Percentiles rank a stretch among this genome's conserved stretches.
Conservation (phyloP, 2,329 filamentous ascomycete species). For the Aspergillus puulaauensis region DNA sequence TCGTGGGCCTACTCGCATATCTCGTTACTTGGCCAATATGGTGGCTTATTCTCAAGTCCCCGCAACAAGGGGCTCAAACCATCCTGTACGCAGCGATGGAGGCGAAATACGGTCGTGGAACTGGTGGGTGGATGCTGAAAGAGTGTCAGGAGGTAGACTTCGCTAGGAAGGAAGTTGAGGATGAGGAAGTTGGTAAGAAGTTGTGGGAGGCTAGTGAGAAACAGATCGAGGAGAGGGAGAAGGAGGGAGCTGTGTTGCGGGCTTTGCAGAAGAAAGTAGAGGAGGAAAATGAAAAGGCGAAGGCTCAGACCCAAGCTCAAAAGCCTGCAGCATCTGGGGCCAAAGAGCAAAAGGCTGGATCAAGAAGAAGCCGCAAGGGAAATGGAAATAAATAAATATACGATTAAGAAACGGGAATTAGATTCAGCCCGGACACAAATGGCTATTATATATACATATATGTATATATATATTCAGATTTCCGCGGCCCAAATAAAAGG, state of each 20-base stretch:
- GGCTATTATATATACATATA: too few relatives aligned
- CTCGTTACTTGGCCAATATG: slow-evolving; percentile 74
- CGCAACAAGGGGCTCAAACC: slow-evolving; percentile 79
- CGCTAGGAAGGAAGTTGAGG: slow-evolving; percentile 69
- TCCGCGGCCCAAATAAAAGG: background rate
- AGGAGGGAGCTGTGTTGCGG: slow-evolving; percentile 67
- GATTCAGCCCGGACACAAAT: too few relatives aligned
- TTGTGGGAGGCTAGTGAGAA: slow-evolving; percentile 88
- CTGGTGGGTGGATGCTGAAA: slow-evolving; percentile 75
- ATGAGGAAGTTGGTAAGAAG: slow-evolving; percentile 77
- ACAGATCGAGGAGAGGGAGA: slow-evolving; percentile 79
- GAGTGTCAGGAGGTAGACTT: slow-evolving; percentile 79
- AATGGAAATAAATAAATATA: slow-evolving; percentile 14
- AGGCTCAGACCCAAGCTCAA: slow-evolving; percentile 10
- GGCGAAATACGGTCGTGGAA: slow-evolving; percentile 61
- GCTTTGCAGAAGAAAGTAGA: slow-evolving; percentile 57
- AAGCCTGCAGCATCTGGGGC: slow-evolving; percentile 1
- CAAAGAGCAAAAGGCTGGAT: slow-evolving; percentile 37
- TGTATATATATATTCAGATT: too few relatives aligned
- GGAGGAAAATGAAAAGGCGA: slow-evolving; percentile 28
- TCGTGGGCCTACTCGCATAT: slow-evolving; percentile 78
- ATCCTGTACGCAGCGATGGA: slow-evolving; percentile 88
- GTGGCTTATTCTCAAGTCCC: slow-evolving; percentile 86
- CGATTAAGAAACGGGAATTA: background rate
- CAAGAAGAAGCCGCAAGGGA: slow-evolving; percentile 40